Evolutionary conservation across 2,329 filamentous ascomycete genomes (phyloP), one percentile per base, ranked within the genome.

Genomic region (Aaosphaeria arxii): DNA sequence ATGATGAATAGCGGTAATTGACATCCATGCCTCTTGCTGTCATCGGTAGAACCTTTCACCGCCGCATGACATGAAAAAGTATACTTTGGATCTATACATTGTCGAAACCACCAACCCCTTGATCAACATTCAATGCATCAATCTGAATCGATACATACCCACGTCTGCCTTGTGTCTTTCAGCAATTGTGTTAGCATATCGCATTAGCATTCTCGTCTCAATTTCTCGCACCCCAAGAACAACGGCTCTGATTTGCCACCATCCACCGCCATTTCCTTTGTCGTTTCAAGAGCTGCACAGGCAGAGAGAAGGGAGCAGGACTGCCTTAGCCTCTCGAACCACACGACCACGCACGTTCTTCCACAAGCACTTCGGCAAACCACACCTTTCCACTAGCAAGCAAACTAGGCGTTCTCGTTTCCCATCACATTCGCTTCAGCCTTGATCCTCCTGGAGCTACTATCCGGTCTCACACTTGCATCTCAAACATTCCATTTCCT

Each of bases 271-370:
- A 24, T 24, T 24, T 24, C 17, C 17, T 24, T 24, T 24, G 17
- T 24, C 17, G 17, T 57, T 52, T 53, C 47, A 48, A 47, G 48
- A 53, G 54, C 55, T 53, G 33, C 45, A 42, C 45, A 44, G 43
- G 50, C 50, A 51, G 62, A 61, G 61, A 62, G 58, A 61, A 63
- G 58, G 62, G 56, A 60, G 62, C 62, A 54, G 62, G 62, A 49
- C 56, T 64, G 51, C 62, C 62, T 60, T 61, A 51, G 50, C 52
- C 53, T 59, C 55, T 57, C 48, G 47, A 46, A 49, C 53, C 49
- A 66, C 60, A 62, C 17, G 17, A 24, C 64, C 50, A 46, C 61
- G 57, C 55, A 60, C 51, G 42, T 54, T 33, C 52, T 54, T 55
- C 49, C 31, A 29, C 6, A 43, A 45, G 30, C 30, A 17, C 48